Conservation (phyloP, 345 rosid species). For the Syzygium jambos region DNA sequence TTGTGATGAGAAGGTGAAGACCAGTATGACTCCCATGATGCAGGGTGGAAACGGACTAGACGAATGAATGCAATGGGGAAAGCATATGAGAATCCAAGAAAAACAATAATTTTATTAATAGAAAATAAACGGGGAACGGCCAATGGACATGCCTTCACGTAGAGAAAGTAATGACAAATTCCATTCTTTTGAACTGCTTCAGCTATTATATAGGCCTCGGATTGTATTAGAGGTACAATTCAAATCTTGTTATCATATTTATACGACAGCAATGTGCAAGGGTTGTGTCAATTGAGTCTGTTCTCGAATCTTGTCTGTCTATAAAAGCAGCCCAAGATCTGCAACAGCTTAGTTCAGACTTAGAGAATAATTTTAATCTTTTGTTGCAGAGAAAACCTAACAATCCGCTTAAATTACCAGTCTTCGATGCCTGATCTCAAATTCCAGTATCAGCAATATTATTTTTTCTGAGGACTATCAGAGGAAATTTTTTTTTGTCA, state of each 20-base stretch:
- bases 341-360: background rate
- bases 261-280: background rate
- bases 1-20: background rate
- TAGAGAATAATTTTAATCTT: background rate
- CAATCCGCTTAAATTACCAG: background rate
- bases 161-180: background rate
- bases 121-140: background rate
- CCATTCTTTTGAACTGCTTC: background rate
- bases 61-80: background rate
- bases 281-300: background rate
- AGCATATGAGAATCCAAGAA: background rate
- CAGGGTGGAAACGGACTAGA: background rate
- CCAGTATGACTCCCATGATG: background rate
- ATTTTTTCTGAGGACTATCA: background rate
- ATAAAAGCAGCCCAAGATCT: background rate
- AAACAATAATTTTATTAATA: background rate
- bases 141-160: background rate
- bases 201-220: background rate
- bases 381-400: background rate
- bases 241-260: background rate
- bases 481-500: background rate
- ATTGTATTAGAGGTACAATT: background rate
- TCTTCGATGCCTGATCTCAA: background rate
- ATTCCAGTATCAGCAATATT: background rate
- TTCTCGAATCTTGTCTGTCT: background rate